Evolutionary conservation across 108 stramenopile genomes (phyloP), one percentile per base, ranked within the genome.

Genomic region (Conticribra weissflogii): DNA sequence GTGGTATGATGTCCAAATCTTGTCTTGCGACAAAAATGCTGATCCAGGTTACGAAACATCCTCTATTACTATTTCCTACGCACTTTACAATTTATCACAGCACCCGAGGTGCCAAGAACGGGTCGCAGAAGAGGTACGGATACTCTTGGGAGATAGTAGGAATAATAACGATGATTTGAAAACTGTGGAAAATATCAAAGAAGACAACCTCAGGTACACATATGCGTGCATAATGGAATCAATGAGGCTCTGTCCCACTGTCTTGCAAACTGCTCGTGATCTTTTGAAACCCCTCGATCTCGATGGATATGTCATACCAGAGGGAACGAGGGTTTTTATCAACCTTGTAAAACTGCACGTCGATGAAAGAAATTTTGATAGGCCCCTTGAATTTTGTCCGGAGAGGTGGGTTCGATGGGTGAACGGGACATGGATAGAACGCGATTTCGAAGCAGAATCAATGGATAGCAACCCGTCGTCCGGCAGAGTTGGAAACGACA

Each of bases 1-100:
- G 24, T 22, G 33, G 33, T 51, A 53, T 16, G 41, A 31, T 29
- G 14, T 50, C 28, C 44, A 74, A 59, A 59, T 56, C 34, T 36
- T 8, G 59, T 14, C 31, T 60, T 1, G 65, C 66, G 3, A 18
- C 57, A n/a, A 55, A 56, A 1, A 66, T 66, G 27, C 64, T 74
- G 2, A 58, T 32, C 31, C 78, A 17, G 86, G 84, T 46, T 83
- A 83, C 41, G 87, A 85, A 45, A 88, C 87, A 3, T 74, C 84
- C 0, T 54, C 78, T 12, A 65, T 85, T 36, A 69, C 83, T 14
- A 21, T 88, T 16, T 63, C 83, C 16, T 88, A 79, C 54, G 68
- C 63, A n/a, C 54, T 88, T 56, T 85, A 85, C 53, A 56, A 61
- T 21, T 63, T 88, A 7, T 55, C 84, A 0, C 59, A 30, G 5